Evolutionary conservation across 2,329 filamentous ascomycete species (phyloP).

Genomic region (Colletotrichum trifolii): DNA sequence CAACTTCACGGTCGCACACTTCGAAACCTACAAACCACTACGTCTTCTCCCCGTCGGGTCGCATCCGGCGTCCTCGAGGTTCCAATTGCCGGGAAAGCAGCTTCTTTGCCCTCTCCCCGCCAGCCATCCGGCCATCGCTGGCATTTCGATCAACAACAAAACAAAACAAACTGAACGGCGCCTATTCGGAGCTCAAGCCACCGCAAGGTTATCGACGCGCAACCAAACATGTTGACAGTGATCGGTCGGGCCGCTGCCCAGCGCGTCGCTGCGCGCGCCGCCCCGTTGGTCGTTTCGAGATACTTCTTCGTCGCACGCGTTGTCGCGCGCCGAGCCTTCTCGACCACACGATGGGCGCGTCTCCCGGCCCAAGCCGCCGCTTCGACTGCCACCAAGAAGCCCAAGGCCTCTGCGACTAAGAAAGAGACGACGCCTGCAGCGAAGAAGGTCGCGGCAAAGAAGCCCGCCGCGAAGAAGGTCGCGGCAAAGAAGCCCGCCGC

Average conservation of each 20-base stretch:
- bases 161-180: slow-evolving; percentile 4
- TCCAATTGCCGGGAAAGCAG: background rate
- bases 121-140: slow-evolving; percentile 6
- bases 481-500: slow-evolving; percentile 37
- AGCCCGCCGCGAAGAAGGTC: slow-evolving; percentile 39
- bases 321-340: slow-evolving; percentile 44
- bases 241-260: slow-evolving; percentile 52
- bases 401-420: slow-evolving; percentile 32
- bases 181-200: slow-evolving; percentile 20
- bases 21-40: background rate
- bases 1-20: slow-evolving; percentile 33
- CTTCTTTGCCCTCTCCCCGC: background rate
- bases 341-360: slow-evolving; percentile 43
- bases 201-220: background rate
- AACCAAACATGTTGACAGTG: slow-evolving; percentile 52
- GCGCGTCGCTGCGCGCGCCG: slow-evolving; percentile 44
- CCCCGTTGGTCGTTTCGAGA: slow-evolving; percentile 39
- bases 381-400: slow-evolving; percentile 36
- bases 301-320: slow-evolving; percentile 34
- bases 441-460: slow-evolving; percentile 40
- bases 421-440: slow-evolving; percentile 40
- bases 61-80: too few species aligned
- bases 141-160: background rate
- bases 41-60: background rate
- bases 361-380: slow-evolving; percentile 39